Evolutionary conservation across 805 yeast species (phyloP), one percentile per base, ranked within the genome.

Genomic region (Yueomyces sinensis): DNA sequence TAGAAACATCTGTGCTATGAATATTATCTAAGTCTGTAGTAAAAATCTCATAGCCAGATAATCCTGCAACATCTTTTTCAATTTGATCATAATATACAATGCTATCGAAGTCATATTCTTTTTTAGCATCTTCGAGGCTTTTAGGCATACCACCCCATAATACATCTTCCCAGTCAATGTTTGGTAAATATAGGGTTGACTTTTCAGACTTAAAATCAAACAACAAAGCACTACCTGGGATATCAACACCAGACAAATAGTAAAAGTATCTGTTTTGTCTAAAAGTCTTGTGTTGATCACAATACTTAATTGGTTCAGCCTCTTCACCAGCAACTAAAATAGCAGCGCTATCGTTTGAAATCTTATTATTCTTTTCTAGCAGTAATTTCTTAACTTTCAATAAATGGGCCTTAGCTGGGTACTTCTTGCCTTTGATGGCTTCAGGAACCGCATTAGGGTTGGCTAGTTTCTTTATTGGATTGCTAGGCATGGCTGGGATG

Each of bases 61-160:
- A 36, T 0, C 44, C 41, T 4, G 17, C 25, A 27, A 74, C 45
- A 3, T 56, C 58, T 1, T 42, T 34, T 22, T 58, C 57, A 31
- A 86, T 49, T 4, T 72, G 75, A n/a, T 56, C 47, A 9, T 66
- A 69, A 47, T 78, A 82, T 37, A 71, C 55, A 32, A 87, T 93
- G 30, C 73, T 79, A 54, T 91, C 97, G 22, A 84, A 87, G 48
- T 89, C 95, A 45, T 60, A 89, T 40, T 64, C 66, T 16, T 62
- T 52, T 32, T 56, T 35, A 0, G 95, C 95, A 15, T 78, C 76
- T 32, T 77, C 76, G 3, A 66, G 42, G 28, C 72, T 61, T 34
- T 83, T 42, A 4, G 98, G 98, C 57, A 79, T 50, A 0, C 98
- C 98, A 38, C 91, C 77, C 98, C 98, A 89, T 84, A 91, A 80